These are phyloP conservation scores for Perilla frutescens DNA, from an alignment of 257 asterid genomes.

Conservation along the genomic window DNA sequence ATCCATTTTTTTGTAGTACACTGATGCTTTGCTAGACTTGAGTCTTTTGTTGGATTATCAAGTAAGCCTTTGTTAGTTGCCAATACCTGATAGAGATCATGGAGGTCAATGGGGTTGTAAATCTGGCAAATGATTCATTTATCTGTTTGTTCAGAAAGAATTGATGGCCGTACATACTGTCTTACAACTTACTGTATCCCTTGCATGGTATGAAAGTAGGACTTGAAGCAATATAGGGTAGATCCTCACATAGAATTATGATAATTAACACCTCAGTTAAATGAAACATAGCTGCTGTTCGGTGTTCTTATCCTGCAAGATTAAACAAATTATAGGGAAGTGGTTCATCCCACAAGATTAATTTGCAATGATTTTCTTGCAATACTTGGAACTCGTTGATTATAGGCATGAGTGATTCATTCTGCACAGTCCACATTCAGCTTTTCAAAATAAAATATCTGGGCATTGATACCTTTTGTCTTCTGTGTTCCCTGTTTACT, in stretches of 20 bases:
- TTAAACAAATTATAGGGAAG: constrained; percentile 14
- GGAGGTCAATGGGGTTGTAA: constrained; percentile 20
- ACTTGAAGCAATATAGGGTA: constrained; percentile 6
- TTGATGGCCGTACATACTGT: constrained; percentile 9
- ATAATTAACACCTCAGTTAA: constrained; percentile 3
- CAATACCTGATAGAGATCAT: constrained; percentile 24
- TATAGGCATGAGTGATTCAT: constrained; percentile 6
- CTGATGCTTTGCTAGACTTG: constrained; percentile 27
- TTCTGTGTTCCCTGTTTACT: constrained; percentile 13
- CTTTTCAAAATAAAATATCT: constrained; percentile 12
- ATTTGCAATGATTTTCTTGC: constrained; percentile 12
- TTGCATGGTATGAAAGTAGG: constrained; percentile 9
- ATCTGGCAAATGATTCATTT: constrained; percentile 2
- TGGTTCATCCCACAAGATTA: not conserved
- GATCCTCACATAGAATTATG: constrained; percentile 28
- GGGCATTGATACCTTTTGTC: not conserved
- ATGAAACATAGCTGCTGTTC: not conserved
- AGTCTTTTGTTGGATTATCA: constrained; percentile 22
- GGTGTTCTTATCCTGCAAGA: constrained; percentile 7
- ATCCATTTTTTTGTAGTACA: constrained; percentile 27
- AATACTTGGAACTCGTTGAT: constrained; percentile 10
- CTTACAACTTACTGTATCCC: constrained; percentile 18
- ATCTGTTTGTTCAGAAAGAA: constrained; percentile 21
- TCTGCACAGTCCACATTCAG: constrained; percentile 25
- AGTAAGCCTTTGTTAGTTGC: constrained; percentile 25